These are phyloP conservation scores for Ampelomyces quisqualis DNA, from an alignment of 2,329 filamentous ascomycete genomes.

Conservation along the genomic window DNA sequence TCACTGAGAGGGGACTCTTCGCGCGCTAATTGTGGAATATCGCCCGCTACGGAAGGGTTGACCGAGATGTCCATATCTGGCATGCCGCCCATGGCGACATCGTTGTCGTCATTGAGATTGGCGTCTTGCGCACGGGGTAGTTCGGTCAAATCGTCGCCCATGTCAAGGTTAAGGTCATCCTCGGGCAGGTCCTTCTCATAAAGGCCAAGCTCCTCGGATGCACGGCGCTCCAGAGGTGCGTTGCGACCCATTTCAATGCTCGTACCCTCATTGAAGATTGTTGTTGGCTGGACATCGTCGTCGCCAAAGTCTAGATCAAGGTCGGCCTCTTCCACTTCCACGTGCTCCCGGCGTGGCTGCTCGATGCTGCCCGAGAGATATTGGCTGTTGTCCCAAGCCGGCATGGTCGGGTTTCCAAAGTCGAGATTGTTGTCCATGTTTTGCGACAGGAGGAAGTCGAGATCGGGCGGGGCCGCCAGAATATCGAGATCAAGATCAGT, in stretches of 20 bases:
- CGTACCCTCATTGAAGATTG: slow-evolving; percentile 41
- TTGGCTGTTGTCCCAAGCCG: slow-evolving; percentile 69
- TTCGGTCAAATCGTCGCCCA: slow-evolving; percentile 40
- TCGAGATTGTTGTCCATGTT: slow-evolving; percentile 52
- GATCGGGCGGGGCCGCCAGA: slow-evolving; percentile 75
- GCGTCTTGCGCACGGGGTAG: slow-evolving; percentile 25
- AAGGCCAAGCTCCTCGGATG: slow-evolving; percentile 35
- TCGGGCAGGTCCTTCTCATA: slow-evolving; percentile 52
- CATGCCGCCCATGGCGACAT: slow-evolving; percentile 50
- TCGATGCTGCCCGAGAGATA: slow-evolving; percentile 70
- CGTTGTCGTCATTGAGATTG: slow-evolving; percentile 36
- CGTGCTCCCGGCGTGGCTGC: slow-evolving; percentile 53
- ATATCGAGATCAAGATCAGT: slow-evolving; percentile 92
- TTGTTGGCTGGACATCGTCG: slow-evolving; percentile 27
- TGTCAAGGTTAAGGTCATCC: slow-evolving; percentile 52
- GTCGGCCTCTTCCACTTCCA: slow-evolving; percentile 44
- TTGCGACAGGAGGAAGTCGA: slow-evolving; percentile 78
- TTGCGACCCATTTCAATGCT: slow-evolving; percentile 92
- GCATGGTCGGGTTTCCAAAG: slow-evolving; percentile 46
- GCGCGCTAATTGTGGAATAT: slow-evolving; percentile 46
- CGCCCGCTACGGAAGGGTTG: slow-evolving; percentile 43
- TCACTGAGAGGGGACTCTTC: slow-evolving; percentile 58
- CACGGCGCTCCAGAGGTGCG: slow-evolving; percentile 60
- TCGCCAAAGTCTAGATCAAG: slow-evolving; percentile 67
- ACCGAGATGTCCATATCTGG: slow-evolving; percentile 49